Evolutionary conservation across 2,329 filamentous ascomycete genomes (phyloP).

Genomic region (Ophioceras dolichostomum): DNA sequence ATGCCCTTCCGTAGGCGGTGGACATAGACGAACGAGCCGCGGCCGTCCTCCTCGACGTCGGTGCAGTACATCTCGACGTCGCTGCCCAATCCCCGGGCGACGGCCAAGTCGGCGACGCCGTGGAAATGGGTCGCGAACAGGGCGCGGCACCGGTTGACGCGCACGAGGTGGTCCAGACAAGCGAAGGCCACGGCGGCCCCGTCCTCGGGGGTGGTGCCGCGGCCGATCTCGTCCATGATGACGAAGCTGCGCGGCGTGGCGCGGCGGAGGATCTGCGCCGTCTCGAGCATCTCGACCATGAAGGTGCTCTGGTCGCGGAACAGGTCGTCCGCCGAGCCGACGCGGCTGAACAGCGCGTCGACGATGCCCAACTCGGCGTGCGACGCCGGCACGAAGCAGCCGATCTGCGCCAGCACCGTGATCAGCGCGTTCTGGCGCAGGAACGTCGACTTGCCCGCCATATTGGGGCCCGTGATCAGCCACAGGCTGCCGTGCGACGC

Average conservation of each 20-base stretch:
- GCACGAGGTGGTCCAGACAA: conserved; percentile 71
- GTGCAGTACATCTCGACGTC: conserved; percentile 72
- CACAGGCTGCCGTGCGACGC: conserved; percentile 50
- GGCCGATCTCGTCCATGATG: conserved; percentile 96
- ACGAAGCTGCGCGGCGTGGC: conserved; percentile 80
- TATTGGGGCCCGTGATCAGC: conserved; percentile 79
- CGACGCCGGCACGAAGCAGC: conserved; percentile 82
- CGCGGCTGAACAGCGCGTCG: conserved; percentile 90
- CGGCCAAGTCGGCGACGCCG: conserved; percentile 63
- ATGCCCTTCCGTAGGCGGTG: conserved; percentile 72
- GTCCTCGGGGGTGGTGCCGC: conserved; percentile 88
- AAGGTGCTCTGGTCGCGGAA: conserved; percentile 93
- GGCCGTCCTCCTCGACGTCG: conserved; percentile 64
- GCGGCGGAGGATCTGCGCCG: conserved; percentile 74
- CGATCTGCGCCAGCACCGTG: conserved; percentile 83
- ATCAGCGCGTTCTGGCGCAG: conserved; percentile 92
- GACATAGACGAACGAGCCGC: conserved; percentile 69
- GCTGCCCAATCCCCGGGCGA: conserved; percentile 26
- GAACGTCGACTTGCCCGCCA: conserved; percentile 96
- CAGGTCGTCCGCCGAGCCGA: conserved; percentile 91
- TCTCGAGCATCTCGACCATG: conserved; percentile 99
- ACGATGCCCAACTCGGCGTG: conserved; percentile 81
- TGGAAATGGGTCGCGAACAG: conserved; percentile 97
- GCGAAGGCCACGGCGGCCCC: conserved; percentile 85
- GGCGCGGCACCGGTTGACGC: conserved; percentile 63